Evolutionary conservation across 192 early-diverging fungal genomes (phyloP), one percentile per base, ranked within the genome.

Genomic region (Coemansia sp.): DNA sequence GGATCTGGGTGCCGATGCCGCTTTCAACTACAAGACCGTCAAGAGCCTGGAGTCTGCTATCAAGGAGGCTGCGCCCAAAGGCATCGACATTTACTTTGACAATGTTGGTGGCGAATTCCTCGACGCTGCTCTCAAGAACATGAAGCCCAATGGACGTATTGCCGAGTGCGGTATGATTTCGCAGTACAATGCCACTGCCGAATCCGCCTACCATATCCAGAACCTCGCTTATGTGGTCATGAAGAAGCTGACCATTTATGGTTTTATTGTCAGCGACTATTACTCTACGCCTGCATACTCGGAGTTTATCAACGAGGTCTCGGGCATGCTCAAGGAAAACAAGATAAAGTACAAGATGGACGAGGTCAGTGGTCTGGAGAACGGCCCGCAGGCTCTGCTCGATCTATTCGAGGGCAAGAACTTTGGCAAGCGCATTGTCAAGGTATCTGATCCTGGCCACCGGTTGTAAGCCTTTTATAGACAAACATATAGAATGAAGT

Each of bases 11-110:
- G 89, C 88, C 38, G 91, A 96, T 68, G 89, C 76, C 3, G 94
- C 81, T 11, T 89, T 96, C 81, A 96, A 96, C 81, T 96, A 96
- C 87, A 96, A 93, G 70, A 92, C 83, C 3, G 80, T 71, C 6
- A 79, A 73, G n/a, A 54, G 62, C 36, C 46, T 66, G 16, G 51
- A 62, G 1, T 65, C 58, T 0, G 82, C 80, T 15, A 83, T 96
- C 16, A 73, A 53, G 31, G 62, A 83, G 64, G 62, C 74, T 2
- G 84, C 83, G 31, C 92, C 92, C 21, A 66, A 89, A 9, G 92
- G 93, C 37, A 82, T 95, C 48, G 93, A 95, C 58, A 82, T 93
- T 15, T 93, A 93, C 62, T 93, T 85, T 70, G 90, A 94, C 48
- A 83, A 89, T 40, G 89, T 93, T 20, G 89, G 87, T 42, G 93